Evolutionary conservation across 208 protist genomes (phyloP).

Genomic region (Trypanosoma theileri): DNA sequence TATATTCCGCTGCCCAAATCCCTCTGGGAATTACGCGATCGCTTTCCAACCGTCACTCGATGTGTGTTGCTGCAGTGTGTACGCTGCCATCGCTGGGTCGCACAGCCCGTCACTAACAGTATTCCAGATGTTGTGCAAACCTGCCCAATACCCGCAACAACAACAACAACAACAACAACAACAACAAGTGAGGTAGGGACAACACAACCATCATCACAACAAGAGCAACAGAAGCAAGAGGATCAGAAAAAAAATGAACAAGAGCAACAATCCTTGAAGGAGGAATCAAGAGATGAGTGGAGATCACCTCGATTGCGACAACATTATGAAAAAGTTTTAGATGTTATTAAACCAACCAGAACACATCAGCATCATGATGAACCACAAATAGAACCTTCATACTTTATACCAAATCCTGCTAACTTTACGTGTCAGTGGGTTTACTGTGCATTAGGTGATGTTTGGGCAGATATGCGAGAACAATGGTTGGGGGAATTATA

Average conservation of each 20-base stretch:
- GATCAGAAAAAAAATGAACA: neutral
- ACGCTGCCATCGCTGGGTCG: slow-evolving; percentile 73
- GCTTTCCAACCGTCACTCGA: slow-evolving; percentile 63
- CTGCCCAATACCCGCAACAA: slow-evolving; percentile 7
- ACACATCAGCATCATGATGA: neutral
- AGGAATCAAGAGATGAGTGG: slow-evolving; percentile 17
- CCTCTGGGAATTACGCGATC: slow-evolving; percentile 44
- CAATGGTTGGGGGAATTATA: slow-evolving; percentile 56
- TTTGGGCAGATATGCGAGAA: slow-evolving; percentile 47
- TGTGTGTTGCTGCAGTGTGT: slow-evolving; percentile 70
- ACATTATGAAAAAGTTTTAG: slow-evolving; percentile 24
- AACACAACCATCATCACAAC: neutral
- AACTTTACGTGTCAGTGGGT: slow-evolving; percentile 62
- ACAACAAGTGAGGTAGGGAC: neutral
- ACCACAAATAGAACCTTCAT: slow-evolving; percentile 8
- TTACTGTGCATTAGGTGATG: slow-evolving; percentile 56
- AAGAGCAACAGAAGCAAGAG: neutral
- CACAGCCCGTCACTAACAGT: slow-evolving; percentile 39
- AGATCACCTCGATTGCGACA: slow-evolving; percentile 20
- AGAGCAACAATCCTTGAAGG: neutral
- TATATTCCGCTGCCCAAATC: slow-evolving; percentile 64
- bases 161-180: slow-evolving; percentile 1
- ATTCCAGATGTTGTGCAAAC: slow-evolving; percentile 40
- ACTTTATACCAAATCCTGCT: slow-evolving; percentile 71
- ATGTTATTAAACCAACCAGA: slow-evolving; percentile 13